Evolutionary conservation across 805 yeast species (phyloP), one percentile per base, ranked within the genome.

Genomic region (Wickerhamomyces ciferrii): DNA sequence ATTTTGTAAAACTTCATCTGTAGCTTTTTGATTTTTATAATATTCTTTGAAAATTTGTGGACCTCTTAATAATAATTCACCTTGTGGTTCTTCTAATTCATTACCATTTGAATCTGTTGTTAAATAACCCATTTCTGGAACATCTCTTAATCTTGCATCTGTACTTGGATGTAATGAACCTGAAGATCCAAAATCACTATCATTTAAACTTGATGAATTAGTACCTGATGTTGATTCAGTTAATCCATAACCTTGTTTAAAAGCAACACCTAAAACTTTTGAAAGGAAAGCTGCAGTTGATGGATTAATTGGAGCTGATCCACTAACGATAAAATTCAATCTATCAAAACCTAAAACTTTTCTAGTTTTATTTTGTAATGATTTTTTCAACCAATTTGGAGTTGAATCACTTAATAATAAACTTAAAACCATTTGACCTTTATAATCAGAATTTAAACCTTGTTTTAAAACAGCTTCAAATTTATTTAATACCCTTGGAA

Each of bases 231-330:
- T 74, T 8, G 76, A 66, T 59, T 78, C 83, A 4, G 82, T 77
- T 45, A 75, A 65, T 7, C 83, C 83, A 55, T 77, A 78, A 20
- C 82, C 83, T 56, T 76, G 80, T 11, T 49, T 44, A 35, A 69
- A 53, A 10, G 63, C 79, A 32, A 72, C 55, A 41, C 72, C 71
- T 38, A 82, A 68, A 4, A 77, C 65, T 5, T 79, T 79, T 53
- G 71, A 72, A 52, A 82, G 61, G 59, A 81, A 82, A 52, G 67
- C 71, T 24, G 78, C 65, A 3, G 84, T 79, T 43, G 72, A 78
- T 9, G 73, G 68, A 35, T 80, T 68, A 48, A 82, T 70, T 18
- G 87, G 87, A 3, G 87, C 87, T 39, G 83, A 76, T 2, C 88
- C 84, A 32, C 67, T 59, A 24, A 61, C 52, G 41, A 63, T 53